Base-by-base conservation (phyloP, 345 rosid genomes). In the Excoecaria agallocha region DNA sequence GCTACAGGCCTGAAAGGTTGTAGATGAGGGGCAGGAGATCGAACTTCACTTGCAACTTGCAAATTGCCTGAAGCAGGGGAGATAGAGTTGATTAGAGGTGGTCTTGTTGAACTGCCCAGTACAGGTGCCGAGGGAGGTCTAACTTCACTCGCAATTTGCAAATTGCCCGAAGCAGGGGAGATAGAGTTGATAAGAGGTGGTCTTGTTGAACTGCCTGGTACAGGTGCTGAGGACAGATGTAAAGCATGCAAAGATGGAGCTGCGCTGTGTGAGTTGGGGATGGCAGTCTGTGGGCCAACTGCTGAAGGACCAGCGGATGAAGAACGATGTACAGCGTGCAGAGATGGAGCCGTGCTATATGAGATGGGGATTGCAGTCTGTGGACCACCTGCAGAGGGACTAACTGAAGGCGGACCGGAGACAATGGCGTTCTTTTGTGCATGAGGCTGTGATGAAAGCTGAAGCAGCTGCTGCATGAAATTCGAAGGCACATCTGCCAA, bases 21-120 rank as follows among this genome's bases (percentile, higher is more conserved):
- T 71, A 87, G 41, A 77, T 89, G 89, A 3, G 90, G 88, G 51
- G 92, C 85, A 73, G 87, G 89, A 60, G 87, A 81, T 65, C 87
- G 84, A 72, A 77, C 52, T 75, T 83, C 87, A 67, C 75, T 74
- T 46, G 83, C 57, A n/a, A 67, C 51, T 72, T 76, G 88, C 68
- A 52, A 78, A 75, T 70, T 86, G 66, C 59, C 70, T 1, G 70
- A 16, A 17, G 91, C 19, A 45, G 84, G 80, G 49, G 77, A 41
- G 46, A 80, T 22, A 20, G 80, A 70, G 70, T 75, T 79, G 60
- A 83, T 73, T 55, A 67, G 75, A 61, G 86, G 79, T 9, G 85
- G 82, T 75, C 86, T 82, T 12, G 74, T 30, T 39, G 74, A 62
- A 57, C 62, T 39, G 58, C 78, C 72, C 1, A 82, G 72, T 19